Percentiles rank a stretch among this genome's conserved stretches.
phyloP scores from a whole-genome alignment of 129 eudicot genomes.

The Artemisia annua region DNA sequence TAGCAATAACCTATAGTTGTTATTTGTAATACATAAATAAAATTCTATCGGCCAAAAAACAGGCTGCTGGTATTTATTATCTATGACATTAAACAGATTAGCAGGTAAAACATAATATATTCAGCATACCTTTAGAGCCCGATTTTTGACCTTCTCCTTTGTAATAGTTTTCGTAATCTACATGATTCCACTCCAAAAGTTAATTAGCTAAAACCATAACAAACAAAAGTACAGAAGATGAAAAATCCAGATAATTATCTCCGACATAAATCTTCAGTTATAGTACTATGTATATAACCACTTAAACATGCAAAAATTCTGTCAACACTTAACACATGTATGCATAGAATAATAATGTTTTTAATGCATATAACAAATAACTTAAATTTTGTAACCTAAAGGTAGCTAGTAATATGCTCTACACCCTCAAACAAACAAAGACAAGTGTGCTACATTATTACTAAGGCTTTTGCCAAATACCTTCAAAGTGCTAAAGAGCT shows the following conservation, averaged over 20 bases:
- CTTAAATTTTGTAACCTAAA: background rate
- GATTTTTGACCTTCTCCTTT: constrained; percentile 53
- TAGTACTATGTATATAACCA: too few relatives aligned
- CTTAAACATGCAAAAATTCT: too few relatives aligned
- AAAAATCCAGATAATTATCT: background rate
- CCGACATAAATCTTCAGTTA: too few relatives aligned
- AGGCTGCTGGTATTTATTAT: background rate
- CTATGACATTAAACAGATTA: background rate
- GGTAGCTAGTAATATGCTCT: background rate
- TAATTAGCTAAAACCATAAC: background rate
- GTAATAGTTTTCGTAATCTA: constrained; percentile 65
- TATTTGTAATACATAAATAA: background rate
- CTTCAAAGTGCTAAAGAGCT: too few relatives aligned
- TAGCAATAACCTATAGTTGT: constrained; percentile 4
- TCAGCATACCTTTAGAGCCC: constrained; percentile 47
- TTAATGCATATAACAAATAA: background rate
- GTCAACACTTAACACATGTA: too few relatives aligned
- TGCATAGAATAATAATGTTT: too few relatives aligned
- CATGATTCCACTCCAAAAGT: constrained; percentile 16
- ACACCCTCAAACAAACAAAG: background rate
- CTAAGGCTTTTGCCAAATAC: too few relatives aligned
- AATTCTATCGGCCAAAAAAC: background rate
- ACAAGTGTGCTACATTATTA: background rate
- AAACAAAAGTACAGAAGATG: background rate
- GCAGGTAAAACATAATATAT: background rate